phyloP scores from a whole-genome alignment of 345 rosid species.

The Populus euphratica region DNA sequence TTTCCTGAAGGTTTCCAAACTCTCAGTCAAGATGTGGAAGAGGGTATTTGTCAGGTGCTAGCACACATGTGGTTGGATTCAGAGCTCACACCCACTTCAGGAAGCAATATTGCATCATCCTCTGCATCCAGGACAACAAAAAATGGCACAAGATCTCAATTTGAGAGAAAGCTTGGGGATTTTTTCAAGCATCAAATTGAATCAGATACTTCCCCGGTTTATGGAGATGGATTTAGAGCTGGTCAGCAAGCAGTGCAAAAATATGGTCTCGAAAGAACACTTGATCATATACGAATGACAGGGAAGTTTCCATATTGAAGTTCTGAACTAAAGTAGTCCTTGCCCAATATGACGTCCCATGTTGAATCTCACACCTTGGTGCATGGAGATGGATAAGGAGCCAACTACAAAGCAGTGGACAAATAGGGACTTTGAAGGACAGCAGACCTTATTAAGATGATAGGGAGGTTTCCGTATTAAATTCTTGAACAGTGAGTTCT shows the following conservation, averaged over 20 bases:
- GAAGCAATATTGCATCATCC: conserved; percentile 40
- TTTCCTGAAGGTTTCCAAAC: conserved; percentile 60
- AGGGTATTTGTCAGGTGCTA: conserved; percentile 95
- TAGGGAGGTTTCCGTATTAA: conserved; percentile 70
- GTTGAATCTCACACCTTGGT: conserved; percentile 75
- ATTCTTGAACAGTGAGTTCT: neutral
- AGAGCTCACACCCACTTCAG: conserved; percentile 44
- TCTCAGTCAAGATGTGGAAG: conserved; percentile 84
- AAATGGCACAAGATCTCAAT: conserved; percentile 72
- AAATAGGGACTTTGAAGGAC: conserved; percentile 63
- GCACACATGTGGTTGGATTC: conserved; percentile 89
- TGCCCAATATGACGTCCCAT: conserved; percentile 26
- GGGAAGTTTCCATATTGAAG: conserved; percentile 74
- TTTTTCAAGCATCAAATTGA: conserved; percentile 92
- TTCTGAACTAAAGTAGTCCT: neutral
- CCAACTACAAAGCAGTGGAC: conserved; percentile 61
- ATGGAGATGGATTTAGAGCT: conserved; percentile 88
- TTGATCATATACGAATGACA: conserved; percentile 76
- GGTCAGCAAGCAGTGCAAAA: conserved; percentile 73
- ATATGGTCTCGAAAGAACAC: conserved; percentile 70
- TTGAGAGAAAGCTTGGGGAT: conserved; percentile 87
- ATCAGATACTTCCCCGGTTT: conserved; percentile 75
- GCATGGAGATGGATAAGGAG: conserved; percentile 86
- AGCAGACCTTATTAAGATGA: conserved; percentile 67
- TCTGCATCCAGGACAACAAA: conserved; percentile 52